A percentile compares a stretch with the other conserved stretches of the same genome.
Conservation (phyloP, 1,284 basidiomycete genomes). For the Sutorius eximius region DNA sequence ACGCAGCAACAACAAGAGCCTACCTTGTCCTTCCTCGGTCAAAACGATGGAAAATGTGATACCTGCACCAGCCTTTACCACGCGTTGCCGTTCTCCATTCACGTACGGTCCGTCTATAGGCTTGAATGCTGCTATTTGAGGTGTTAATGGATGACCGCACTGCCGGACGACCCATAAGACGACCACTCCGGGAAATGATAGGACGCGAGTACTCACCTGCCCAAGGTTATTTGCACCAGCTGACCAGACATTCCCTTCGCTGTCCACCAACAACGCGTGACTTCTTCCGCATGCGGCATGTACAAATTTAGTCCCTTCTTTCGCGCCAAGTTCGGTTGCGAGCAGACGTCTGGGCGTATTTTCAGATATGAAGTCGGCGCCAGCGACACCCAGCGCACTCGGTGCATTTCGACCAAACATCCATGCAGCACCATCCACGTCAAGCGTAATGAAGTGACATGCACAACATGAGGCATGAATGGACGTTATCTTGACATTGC, state of each 20-base stretch:
- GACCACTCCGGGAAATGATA: background rate
- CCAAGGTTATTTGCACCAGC: constrained; percentile 83
- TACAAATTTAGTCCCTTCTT: constrained; percentile 66
- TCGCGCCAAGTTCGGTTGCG: constrained; percentile 61
- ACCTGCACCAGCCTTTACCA: constrained; percentile 77
- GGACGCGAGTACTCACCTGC: constrained; percentile 53
- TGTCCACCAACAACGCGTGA: constrained; percentile 83
- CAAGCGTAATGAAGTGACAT: constrained; percentile 76
- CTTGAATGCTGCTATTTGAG: constrained; percentile 68
- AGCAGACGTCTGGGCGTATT: constrained; percentile 66
- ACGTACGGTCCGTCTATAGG: constrained; percentile 56
- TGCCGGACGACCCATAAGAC: constrained; percentile 33
- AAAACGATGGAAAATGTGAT: constrained; percentile 82
- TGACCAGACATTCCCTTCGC: constrained; percentile 80
- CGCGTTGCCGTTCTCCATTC: constrained; percentile 59
- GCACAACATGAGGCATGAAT: constrained; percentile 73
- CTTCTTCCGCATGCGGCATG: constrained; percentile 79
- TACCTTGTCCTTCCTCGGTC: constrained; percentile 76
- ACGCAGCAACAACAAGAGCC: constrained; percentile 9
- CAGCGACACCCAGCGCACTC: constrained; percentile 54
- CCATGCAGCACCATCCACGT: constrained; percentile 78
- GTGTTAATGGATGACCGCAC: constrained; percentile 69
- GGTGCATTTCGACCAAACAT: constrained; percentile 81
- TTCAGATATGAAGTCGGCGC: constrained; percentile 64
- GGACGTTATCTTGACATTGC: constrained; percentile 73